Conservation (phyloP, 2,329 filamentous ascomycete genomes). For the Leptographium wingfieldii region DNA sequence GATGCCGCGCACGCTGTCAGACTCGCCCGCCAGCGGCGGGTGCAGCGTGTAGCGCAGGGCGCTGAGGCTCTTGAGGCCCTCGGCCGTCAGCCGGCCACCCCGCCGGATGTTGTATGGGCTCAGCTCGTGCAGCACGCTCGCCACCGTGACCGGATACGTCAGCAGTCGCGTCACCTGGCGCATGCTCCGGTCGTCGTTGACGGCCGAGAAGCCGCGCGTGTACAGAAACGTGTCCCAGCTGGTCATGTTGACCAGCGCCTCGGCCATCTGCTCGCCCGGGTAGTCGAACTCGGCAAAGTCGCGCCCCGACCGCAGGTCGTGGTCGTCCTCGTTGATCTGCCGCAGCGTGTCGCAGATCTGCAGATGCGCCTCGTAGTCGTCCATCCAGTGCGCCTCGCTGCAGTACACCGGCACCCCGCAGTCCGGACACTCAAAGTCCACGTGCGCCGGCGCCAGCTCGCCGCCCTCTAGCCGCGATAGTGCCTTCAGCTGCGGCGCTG, state of each 20-base stretch:
- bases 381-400: conserved; percentile 87
- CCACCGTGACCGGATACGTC: conserved; percentile 88
- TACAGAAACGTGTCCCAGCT: conserved; percentile 98
- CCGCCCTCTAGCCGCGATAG: conserved; percentile 23
- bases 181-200: conserved; percentile 83
- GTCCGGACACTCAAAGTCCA: conserved; percentile 90
- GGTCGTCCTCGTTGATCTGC: conserved; percentile 96
- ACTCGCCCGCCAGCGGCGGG: conserved; percentile 67
- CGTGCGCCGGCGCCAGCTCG: conserved; percentile 60
- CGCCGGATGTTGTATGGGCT: conserved; percentile 78
- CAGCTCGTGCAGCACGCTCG: conserved; percentile 82
- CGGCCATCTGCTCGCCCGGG: conserved; percentile 78
- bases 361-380: conserved; percentile 86
- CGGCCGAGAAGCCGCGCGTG: conserved; percentile 77
- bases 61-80: conserved; percentile 87
- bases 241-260: conserved; percentile 89
- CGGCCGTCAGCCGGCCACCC: conserved; percentile 64
- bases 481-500: conserved; percentile 7
- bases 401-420: conserved; percentile 92
- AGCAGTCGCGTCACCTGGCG: conserved; percentile 84
- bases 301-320: conserved; percentile 80
- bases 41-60: conserved; percentile 90
- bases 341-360: conserved; percentile 83
- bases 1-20: conserved; percentile 62
- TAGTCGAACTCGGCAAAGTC: conserved; percentile 93